Percentiles rank a stretch among this genome's conserved stretches.
Conservation (phyloP, 1,284 basidiomycete genomes). For the Phylloporus gajari region DNA sequence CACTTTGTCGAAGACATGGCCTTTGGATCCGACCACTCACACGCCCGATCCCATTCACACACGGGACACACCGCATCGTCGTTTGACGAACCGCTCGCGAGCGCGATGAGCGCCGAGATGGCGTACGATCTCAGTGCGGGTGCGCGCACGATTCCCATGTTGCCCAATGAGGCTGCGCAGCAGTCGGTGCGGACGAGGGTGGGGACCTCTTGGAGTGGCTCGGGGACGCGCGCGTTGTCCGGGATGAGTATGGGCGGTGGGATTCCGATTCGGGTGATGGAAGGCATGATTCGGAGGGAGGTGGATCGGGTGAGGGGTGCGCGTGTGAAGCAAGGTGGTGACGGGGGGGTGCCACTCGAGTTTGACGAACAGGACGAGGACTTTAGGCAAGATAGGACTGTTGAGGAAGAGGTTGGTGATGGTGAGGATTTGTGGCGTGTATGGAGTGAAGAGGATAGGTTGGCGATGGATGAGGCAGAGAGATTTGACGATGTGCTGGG, state of each 20-base stretch:
- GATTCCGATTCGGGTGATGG: conserved; percentile 68
- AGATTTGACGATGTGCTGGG: too few species aligned
- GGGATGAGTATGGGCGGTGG: conserved; percentile 42
- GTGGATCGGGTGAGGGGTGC: background rate
- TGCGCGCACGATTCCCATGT: conserved; percentile 70
- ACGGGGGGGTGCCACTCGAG: conserved; percentile 59
- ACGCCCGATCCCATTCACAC: conserved; percentile 29
- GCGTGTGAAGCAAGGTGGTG: background rate
- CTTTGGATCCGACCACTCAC: conserved; percentile 46
- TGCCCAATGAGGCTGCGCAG: conserved; percentile 65
- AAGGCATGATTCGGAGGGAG: conserved; percentile 54
- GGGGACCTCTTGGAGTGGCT: conserved; percentile 26
- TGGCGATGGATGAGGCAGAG: conserved; percentile 53
- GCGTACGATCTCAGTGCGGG: conserved; percentile 59
- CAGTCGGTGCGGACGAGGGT: conserved; percentile 20
- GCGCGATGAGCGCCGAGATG: conserved; percentile 72
- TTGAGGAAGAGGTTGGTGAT: conserved; percentile 47
- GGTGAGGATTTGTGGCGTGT: conserved; percentile 53
- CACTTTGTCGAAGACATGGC: conserved; percentile 66
- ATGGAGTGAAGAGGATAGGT: conserved; percentile 59
- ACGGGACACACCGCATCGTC: conserved; percentile 53
- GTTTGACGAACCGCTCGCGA: conserved; percentile 82
- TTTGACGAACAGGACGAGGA: conserved; percentile 81
- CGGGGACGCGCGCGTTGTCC: conserved; percentile 33
- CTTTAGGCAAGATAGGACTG: conserved; percentile 45